Percentiles rank a stretch among this genome's conserved stretches.
phyloP scores from a whole-genome alignment of 768 basidiomycete genomes.

The Tricholoma sp. region DNA sequence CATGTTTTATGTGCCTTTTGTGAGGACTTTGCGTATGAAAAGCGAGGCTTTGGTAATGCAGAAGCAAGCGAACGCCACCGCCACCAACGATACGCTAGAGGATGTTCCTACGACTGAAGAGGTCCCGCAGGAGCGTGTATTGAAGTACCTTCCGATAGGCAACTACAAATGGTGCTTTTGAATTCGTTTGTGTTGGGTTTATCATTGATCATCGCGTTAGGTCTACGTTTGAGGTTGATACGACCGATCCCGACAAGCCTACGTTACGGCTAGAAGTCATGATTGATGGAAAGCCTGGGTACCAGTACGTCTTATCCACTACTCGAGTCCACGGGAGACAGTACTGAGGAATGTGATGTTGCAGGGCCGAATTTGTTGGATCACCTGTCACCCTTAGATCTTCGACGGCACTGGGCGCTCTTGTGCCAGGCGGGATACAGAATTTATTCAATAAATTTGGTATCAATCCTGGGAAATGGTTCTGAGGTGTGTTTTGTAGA shows the following conservation, averaged over 20 bases:
- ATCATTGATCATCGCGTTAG: conserved; percentile 24
- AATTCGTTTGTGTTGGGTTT: not conserved
- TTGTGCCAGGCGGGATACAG: conserved; percentile 44
- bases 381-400: conserved; percentile 38
- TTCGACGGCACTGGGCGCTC: conserved; percentile 40
- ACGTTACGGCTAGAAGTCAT: conserved; percentile 50
- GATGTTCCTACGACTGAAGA: conserved; percentile 24
- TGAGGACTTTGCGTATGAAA: conserved; percentile 43
- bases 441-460: conserved; percentile 54
- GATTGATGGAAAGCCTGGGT: conserved; percentile 52
- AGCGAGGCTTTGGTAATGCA: conserved; percentile 40
- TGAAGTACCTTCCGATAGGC: conserved; percentile 59
- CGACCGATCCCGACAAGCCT: conserved; percentile 45
- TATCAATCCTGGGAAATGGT: conserved; percentile 52
- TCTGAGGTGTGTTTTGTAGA: conserved; percentile 27
- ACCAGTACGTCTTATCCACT: conserved; percentile 36
- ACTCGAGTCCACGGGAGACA: not conserved
- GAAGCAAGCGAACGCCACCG: conserved; percentile 22
- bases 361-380: conserved; percentile 45
- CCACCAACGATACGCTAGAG: conserved; percentile 21
- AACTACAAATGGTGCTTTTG: conserved; percentile 58
- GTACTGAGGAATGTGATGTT: not conserved
- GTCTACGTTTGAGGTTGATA: conserved; percentile 70
- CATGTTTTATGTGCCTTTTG: conserved; percentile 63
- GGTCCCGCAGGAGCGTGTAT: conserved; percentile 47